phyloP scores from a whole-genome alignment of 768 basidiomycete genomes.

The Termitomyces sp. region DNA sequence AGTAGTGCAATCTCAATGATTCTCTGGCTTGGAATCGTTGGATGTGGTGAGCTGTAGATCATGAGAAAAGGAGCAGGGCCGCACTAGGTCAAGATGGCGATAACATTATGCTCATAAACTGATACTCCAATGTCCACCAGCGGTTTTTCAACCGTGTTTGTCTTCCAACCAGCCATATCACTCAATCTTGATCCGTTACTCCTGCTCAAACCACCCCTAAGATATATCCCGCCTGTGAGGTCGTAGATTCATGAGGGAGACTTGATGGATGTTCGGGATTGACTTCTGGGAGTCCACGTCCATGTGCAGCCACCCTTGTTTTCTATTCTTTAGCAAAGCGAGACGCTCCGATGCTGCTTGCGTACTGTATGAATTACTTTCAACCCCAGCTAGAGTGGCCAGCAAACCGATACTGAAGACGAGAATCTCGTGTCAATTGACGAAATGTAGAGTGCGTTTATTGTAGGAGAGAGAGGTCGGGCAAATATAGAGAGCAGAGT shows the following conservation, averaged over 20 bases:
- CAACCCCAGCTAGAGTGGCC: slow-evolving; percentile 20
- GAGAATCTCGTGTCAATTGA: slow-evolving; percentile 21
- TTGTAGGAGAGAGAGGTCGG: slow-evolving; percentile 21
- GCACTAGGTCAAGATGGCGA: slow-evolving; percentile 36
- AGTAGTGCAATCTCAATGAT: background rate
- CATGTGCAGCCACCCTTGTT: slow-evolving; percentile 35
- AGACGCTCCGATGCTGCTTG: too few species aligned
- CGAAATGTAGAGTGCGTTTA: slow-evolving; percentile 20
- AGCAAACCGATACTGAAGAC: slow-evolving; percentile 29
- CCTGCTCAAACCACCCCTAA: too few species aligned
- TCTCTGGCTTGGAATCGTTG: background rate
- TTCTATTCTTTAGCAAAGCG: too few species aligned
- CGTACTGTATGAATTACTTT: slow-evolving; percentile 23
- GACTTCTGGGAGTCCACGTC: slow-evolving; percentile 21
- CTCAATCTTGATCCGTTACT: slow-evolving; percentile 18
- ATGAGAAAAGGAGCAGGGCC: slow-evolving; percentile 8
- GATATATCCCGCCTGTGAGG: too few species aligned
- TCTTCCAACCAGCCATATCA: too few species aligned
- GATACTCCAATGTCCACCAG: slow-evolving; percentile 40
- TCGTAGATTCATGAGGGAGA: slow-evolving; percentile 32
- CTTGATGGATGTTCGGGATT: slow-evolving; percentile 25
- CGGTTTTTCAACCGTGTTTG: too few species aligned
- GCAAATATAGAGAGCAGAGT: too few species aligned
- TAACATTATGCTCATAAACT: slow-evolving; percentile 38
- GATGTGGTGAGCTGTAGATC: background rate